Percentiles rank a stretch among this genome's conserved stretches.
Conservation (phyloP, 2,329 filamentous ascomycete genomes). For the Diaporthe destruens region DNA sequence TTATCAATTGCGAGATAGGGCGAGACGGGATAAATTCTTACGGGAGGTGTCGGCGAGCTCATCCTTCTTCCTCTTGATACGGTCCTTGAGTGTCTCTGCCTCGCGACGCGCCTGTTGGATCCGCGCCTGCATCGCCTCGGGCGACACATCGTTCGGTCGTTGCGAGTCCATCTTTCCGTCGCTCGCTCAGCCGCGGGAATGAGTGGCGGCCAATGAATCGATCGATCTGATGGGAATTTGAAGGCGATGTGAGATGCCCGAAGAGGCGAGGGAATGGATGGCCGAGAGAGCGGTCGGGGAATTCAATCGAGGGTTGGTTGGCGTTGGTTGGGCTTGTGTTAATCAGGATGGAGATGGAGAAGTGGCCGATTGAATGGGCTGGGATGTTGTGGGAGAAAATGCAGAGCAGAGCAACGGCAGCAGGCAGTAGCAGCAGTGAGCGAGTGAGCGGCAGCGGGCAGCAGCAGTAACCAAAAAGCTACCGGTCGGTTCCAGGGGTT, state of each 20-base stretch:
- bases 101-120: slow-evolving; percentile 94
- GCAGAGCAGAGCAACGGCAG: slow-evolving; percentile 36
- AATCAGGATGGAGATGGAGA: slow-evolving; percentile 38
- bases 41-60: slow-evolving; percentile 97
- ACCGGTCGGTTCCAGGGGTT: slow-evolving; percentile 40
- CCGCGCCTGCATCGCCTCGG: slow-evolving; percentile 89
- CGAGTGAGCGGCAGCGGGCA: slow-evolving; percentile 2
- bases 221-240: slow-evolving; percentile 31
- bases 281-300: slow-evolving; percentile 35
- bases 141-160: slow-evolving; percentile 73
- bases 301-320: slow-evolving; percentile 39
- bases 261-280: slow-evolving; percentile 35
- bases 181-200: slow-evolving; percentile 41
- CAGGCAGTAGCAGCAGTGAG: slow-evolving; percentile 29
- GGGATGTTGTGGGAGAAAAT: slow-evolving; percentile 41
- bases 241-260: slow-evolving; percentile 18
- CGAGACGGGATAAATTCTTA: slow-evolving; percentile 68
- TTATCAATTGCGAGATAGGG: slow-evolving; percentile 36
- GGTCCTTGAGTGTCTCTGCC: slow-evolving; percentile 96
- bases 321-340: slow-evolving; percentile 21
- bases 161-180: slow-evolving; percentile 64
- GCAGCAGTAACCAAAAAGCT: slow-evolving; percentile 27
- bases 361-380: slow-evolving; percentile 40
- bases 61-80: slow-evolving; percentile 99
- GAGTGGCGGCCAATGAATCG: slow-evolving; percentile 41